These are phyloP conservation scores for Solanum bulbocastanum DNA, from an alignment of 257 asterid genomes.

Conservation along the genomic window DNA sequence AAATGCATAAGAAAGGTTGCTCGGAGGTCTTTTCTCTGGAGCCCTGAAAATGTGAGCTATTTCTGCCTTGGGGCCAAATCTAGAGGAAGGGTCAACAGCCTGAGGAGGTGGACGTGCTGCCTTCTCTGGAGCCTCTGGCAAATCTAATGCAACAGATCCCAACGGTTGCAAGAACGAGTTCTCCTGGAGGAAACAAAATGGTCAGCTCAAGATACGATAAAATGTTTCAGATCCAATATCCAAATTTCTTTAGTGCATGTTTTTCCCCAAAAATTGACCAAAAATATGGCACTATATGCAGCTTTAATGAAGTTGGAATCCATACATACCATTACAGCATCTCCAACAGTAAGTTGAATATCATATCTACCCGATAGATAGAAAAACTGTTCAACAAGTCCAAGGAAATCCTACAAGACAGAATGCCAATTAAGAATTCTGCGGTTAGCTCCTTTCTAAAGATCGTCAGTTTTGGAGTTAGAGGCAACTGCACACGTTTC, in stretches of 20 bases:
- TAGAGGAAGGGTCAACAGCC: constrained; percentile 56
- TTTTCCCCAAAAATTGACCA: background rate
- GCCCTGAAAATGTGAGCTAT: constrained; percentile 74
- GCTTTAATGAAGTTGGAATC: background rate
- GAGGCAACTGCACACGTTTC: background rate
- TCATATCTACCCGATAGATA: constrained; percentile 85
- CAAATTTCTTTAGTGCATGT: background rate
- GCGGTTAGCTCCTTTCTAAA: background rate
- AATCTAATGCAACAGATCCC: constrained; percentile 74
- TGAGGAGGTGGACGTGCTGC: constrained; percentile 85
- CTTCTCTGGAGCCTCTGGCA: constrained; percentile 90
- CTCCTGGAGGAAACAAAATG: constrained; percentile 46
- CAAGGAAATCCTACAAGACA: constrained; percentile 86
- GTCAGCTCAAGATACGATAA: background rate
- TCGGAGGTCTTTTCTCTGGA: constrained; percentile 84
- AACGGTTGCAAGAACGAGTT: constrained; percentile 76
- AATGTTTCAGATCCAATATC: background rate
- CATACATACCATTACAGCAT: constrained; percentile 68
- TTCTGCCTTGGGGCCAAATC: constrained; percentile 90
- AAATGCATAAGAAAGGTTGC: constrained; percentile 72
- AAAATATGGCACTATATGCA: background rate
- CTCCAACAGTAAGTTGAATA: constrained; percentile 86
- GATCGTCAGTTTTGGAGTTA: background rate
- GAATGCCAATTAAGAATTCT: background rate
- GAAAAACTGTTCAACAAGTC: constrained; percentile 84